phyloP scores from a whole-genome alignment of 768 basidiomycete genomes.

The Mycena epipterygia region DNA sequence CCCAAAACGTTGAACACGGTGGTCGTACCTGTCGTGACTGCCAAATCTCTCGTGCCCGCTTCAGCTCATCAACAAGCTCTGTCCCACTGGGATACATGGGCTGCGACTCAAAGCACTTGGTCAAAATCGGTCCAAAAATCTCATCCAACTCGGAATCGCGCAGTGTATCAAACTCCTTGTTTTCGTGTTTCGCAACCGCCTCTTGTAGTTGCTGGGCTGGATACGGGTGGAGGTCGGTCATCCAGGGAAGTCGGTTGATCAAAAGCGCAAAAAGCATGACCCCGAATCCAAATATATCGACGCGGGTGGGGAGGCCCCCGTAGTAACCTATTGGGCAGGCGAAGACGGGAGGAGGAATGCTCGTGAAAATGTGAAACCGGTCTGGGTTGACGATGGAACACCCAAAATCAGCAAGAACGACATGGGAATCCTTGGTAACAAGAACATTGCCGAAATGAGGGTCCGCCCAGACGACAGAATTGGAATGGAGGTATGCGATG shows the following conservation, averaged over 20 bases:
- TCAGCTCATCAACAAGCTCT: neutral
- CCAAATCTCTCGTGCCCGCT: neutral
- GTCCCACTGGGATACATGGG: neutral
- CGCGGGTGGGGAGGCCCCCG: neutral
- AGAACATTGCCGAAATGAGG: slow-evolving; percentile 33
- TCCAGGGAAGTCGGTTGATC: neutral
- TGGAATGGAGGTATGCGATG: slow-evolving; percentile 29
- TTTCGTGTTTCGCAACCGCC: neutral
- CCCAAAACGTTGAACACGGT: neutral
- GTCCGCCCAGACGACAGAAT: slow-evolving; percentile 28
- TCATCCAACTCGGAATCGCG: neutral
- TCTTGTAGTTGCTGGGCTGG: neutral
- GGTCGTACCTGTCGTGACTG: neutral
- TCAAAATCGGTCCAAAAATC: neutral
- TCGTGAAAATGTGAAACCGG: slow-evolving; percentile 18
- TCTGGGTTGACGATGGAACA: slow-evolving; percentile 11
- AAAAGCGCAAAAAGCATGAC: neutral
- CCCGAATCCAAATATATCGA: neutral
- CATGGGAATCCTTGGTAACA: slow-evolving; percentile 35
- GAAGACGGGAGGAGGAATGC: slow-evolving; percentile 17
- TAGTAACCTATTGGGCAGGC: neutral
- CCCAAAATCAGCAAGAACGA: slow-evolving; percentile 27
- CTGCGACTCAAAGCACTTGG: neutral
- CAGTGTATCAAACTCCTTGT: neutral
- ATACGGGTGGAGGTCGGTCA: neutral